A percentile compares a stretch with the other conserved stretches of the same genome.
Evolutionary conservation across 2,329 filamentous ascomycete species (phyloP).

Genomic region (Ilyonectria sp.): DNA sequence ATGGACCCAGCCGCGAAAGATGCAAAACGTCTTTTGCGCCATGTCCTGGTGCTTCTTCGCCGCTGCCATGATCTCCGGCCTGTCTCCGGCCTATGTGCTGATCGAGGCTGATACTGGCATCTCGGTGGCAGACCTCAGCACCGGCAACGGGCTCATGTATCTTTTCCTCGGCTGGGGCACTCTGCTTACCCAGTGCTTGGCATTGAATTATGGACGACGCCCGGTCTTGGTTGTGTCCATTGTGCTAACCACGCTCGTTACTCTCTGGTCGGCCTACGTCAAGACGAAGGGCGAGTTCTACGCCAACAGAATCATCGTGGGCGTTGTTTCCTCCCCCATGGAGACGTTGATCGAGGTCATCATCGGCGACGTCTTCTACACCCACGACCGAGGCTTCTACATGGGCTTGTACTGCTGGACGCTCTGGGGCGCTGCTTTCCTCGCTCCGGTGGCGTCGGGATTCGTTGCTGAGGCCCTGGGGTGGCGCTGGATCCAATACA

Average conservation of each 20-base stretch:
- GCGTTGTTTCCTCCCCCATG: constrained; percentile 41
- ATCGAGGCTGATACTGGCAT: constrained; percentile 45
- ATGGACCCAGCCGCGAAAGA: constrained; percentile 41
- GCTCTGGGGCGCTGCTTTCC: constrained; percentile 44
- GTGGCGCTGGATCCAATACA: constrained; percentile 48
- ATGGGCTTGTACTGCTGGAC: constrained; percentile 46
- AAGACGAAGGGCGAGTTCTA: constrained; percentile 43
- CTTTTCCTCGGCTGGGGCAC: constrained; percentile 45
- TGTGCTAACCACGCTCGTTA: constrained; percentile 35
- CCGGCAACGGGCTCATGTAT: constrained; percentile 41
- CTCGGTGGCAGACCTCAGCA: constrained; percentile 46
- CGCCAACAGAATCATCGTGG: constrained; percentile 43
- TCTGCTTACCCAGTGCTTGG: constrained; percentile 40
- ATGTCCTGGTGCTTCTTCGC: constrained; percentile 48
- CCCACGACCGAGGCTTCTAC: constrained; percentile 45
- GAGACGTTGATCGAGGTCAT: constrained; percentile 45
- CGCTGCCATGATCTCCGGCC: constrained; percentile 42
- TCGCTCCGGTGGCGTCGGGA: constrained; percentile 43
- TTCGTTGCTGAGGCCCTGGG: constrained; percentile 42
- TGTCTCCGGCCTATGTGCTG: constrained; percentile 45
- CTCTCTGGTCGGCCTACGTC: constrained; percentile 43
- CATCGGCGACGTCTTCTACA: constrained; percentile 43
- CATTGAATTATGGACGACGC: constrained; percentile 39
- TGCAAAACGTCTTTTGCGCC: constrained; percentile 39
- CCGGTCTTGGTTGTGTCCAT: constrained; percentile 37